These are phyloP conservation scores for Apocynum venetum DNA, from an alignment of 257 asterid species.

Conservation along the genomic window DNA sequence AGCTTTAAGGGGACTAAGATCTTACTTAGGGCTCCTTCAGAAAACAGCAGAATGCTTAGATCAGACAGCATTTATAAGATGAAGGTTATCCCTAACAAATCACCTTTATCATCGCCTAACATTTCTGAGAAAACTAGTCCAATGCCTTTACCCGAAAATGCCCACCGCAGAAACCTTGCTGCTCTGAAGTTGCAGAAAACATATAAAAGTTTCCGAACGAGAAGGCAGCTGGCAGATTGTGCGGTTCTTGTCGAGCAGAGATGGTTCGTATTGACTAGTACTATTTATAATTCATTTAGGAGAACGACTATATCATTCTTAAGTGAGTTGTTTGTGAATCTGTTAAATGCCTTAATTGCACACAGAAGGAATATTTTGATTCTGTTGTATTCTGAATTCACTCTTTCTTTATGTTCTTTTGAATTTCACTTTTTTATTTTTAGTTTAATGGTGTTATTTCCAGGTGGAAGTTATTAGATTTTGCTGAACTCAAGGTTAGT, in stretches of 20 bases:
- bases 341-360: background rate
- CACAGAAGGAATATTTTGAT: background rate
- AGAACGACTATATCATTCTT: too few relatives aligned
- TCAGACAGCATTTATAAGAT: slow-evolving; percentile 13
- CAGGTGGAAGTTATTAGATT: slow-evolving; percentile 92
- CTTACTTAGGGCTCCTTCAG: slow-evolving; percentile 29
- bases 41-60: slow-evolving; percentile 18
- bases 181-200: slow-evolving; percentile 80
- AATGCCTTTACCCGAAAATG: slow-evolving; percentile 15
- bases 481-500: slow-evolving; percentile 65
- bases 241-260: slow-evolving; percentile 85
- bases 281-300: background rate
- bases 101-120: slow-evolving; percentile 7
- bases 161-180: slow-evolving; percentile 40
- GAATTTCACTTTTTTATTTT: background rate
- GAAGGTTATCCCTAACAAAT: slow-evolving; percentile 4
- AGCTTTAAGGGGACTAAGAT: slow-evolving; percentile 46
- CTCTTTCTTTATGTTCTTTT: background rate
- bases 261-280: slow-evolving; percentile 38
- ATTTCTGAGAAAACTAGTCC: slow-evolving; percentile 13
- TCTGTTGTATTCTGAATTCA: background rate
- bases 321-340: too few relatives aligned
- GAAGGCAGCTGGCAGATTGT: slow-evolving; percentile 83
- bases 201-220: slow-evolving; percentile 72
- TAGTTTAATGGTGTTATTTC: slow-evolving; percentile 13